Percentiles rank a stretch among this genome's conserved stretches.
Evolutionary conservation across 1,284 basidiomycete species (phyloP).

Genomic region (Lignosus rhinocerotis): DNA sequence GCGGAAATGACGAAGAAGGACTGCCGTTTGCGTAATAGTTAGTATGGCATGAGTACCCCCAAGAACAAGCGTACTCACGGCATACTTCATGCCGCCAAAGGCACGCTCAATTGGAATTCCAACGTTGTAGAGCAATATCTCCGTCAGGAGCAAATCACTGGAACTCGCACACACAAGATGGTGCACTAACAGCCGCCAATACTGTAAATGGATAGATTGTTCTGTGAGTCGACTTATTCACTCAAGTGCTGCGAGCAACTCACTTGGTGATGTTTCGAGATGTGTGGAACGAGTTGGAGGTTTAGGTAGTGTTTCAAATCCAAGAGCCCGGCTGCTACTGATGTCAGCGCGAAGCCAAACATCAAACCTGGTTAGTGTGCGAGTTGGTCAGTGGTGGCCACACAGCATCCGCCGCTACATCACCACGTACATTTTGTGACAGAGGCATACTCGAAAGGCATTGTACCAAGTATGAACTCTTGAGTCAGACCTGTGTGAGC

Average conservation of each 20-base stretch:
- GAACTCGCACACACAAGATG: slow-evolving; percentile 83
- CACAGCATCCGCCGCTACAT: background rate
- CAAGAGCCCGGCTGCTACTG: slow-evolving; percentile 73
- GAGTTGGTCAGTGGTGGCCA: background rate
- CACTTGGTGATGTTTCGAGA: slow-evolving; percentile 44
- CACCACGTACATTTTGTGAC: slow-evolving; percentile 68
- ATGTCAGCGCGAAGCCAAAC: slow-evolving; percentile 66
- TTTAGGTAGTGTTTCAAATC: slow-evolving; percentile 88
- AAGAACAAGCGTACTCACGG: slow-evolving; percentile 52
- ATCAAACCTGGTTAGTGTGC: slow-evolving; percentile 64
- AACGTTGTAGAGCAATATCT: slow-evolving; percentile 75
- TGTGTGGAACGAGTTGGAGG: slow-evolving; percentile 42
- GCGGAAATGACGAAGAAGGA: slow-evolving; percentile 73
- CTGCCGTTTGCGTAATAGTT: slow-evolving; percentile 41
- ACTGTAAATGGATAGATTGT: slow-evolving; percentile 47
- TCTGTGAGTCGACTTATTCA: background rate
- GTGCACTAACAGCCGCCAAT: slow-evolving; percentile 80
- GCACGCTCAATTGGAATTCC: slow-evolving; percentile 78
- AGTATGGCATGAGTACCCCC: background rate
- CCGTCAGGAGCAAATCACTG: slow-evolving; percentile 80
- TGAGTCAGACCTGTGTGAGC: background rate
- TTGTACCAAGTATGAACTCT: slow-evolving; percentile 26
- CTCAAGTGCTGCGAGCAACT: background rate
- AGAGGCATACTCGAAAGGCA: slow-evolving; percentile 80
- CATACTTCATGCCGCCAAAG: slow-evolving; percentile 87